Percentiles rank a stretch among this genome's conserved stretches.
Evolutionary conservation across 768 basidiomycete genomes (phyloP).

Genomic region (Nevesoporus exiguus): DNA sequence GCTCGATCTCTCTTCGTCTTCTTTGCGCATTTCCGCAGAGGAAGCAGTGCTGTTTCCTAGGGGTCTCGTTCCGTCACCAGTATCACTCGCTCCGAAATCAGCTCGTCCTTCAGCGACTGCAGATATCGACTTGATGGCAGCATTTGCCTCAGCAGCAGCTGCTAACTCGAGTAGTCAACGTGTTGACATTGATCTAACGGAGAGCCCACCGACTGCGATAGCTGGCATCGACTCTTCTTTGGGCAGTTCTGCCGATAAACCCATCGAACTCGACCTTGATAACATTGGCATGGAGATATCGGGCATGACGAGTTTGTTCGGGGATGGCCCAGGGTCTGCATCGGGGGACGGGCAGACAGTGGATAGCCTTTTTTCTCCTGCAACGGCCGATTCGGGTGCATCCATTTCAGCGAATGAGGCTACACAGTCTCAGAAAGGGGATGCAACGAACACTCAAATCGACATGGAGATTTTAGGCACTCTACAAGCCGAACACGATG

Average conservation of each 20-base stretch:
- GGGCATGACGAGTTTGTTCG: conserved; percentile 49
- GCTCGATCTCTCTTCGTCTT: conserved; percentile 73
- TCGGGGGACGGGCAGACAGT: conserved; percentile 36
- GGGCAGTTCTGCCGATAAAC: conserved; percentile 73
- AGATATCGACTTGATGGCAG: conserved; percentile 63
- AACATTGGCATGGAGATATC: conserved; percentile 62
- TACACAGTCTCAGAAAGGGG: conserved; percentile 18
- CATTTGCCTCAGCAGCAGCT: conserved; percentile 46
- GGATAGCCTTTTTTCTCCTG: conserved; percentile 54
- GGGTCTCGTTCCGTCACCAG: conserved; percentile 66
- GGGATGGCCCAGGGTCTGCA: conserved; percentile 40
- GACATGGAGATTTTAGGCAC: conserved; percentile 38
- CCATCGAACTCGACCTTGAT: conserved; percentile 77
- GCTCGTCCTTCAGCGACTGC: conserved; percentile 58
- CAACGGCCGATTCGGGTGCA: conserved; percentile 24
- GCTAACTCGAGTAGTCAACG: conserved; percentile 30
- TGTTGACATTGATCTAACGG: conserved; percentile 59
- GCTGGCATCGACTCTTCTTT: conserved; percentile 31
- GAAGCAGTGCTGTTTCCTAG: conserved; percentile 56
- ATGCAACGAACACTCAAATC: conserved; percentile 18
- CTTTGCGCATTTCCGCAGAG: conserved; percentile 62
- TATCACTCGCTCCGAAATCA: conserved; percentile 78
- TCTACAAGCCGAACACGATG: conserved; percentile 22
- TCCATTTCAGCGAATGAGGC: conserved; percentile 15
- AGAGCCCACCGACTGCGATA: conserved; percentile 29